Percentiles rank a stretch among this genome's conserved stretches.
phyloP scores from a whole-genome alignment of 2,329 filamentous ascomycete species.

The Tolypocladium amazonense region DNA sequence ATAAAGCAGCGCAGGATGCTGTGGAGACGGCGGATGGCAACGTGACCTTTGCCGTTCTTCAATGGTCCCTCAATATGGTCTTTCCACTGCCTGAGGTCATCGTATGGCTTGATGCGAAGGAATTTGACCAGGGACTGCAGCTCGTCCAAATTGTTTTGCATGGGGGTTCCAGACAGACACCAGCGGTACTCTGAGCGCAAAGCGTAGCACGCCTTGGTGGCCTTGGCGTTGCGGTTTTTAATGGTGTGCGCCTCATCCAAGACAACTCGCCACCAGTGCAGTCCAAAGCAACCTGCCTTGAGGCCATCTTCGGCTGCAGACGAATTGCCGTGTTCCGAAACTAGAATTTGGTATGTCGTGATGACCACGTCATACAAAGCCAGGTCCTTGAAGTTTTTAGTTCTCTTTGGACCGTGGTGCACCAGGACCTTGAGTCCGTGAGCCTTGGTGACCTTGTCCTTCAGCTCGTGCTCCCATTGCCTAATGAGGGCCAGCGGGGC shows the following conservation, averaged over 20 bases:
- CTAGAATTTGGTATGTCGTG: conserved; percentile 91
- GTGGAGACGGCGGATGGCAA: conserved; percentile 81
- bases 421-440: conserved; percentile 73
- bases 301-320: conserved; percentile 48
- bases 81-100: conserved; percentile 79
- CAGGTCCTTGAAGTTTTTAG: conserved; percentile 67
- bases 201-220: conserved; percentile 83
- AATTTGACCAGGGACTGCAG: conserved; percentile 90
- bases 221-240: conserved; percentile 95
- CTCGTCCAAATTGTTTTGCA: conserved; percentile 98
- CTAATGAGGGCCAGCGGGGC: conserved; percentile 89
- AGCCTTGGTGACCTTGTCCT: conserved; percentile 61
- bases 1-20: conserved; percentile 85
- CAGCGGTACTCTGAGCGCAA: conserved; percentile 81
- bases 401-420: conserved; percentile 80
- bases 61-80: conserved; percentile 82
- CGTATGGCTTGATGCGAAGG: conserved; percentile 82
- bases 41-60: conserved; percentile 78
- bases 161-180: conserved; percentile 92
- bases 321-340: conserved; percentile 74
- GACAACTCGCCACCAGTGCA: conserved; percentile 92
- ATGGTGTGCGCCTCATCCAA: conserved; percentile 96
- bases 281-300: conserved; percentile 76
- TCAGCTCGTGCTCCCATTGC: conserved; percentile 93
- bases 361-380: conserved; percentile 89